These are phyloP conservation scores for Chiua virens DNA, from an alignment of 768 basidiomycete genomes.

Conservation along the genomic window DNA sequence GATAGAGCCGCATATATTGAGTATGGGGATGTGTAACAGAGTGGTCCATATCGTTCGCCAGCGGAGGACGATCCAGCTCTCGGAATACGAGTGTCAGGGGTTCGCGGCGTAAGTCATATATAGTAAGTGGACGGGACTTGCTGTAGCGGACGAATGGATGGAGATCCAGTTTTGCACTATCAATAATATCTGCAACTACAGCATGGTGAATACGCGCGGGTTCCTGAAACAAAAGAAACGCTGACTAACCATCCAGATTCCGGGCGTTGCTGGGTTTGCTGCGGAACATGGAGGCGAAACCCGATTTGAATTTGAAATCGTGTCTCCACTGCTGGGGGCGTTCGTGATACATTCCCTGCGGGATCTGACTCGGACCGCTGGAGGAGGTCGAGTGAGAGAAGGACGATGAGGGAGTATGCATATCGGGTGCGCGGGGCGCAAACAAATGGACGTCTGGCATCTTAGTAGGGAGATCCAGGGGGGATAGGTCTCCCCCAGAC, in stretches of 20 bases:
- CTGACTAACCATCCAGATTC: slow-evolving; percentile 19
- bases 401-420: slow-evolving; percentile 29
- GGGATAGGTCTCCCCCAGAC: slow-evolving; percentile 19
- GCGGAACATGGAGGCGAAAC: slow-evolving; percentile 31
- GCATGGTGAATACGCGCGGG: background rate
- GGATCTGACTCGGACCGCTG: slow-evolving; percentile 6
- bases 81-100: slow-evolving; percentile 44
- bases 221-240: background rate
- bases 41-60: slow-evolving; percentile 52
- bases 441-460: slow-evolving; percentile 21
- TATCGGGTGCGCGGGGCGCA: slow-evolving; percentile 12
- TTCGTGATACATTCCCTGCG: slow-evolving; percentile 15
- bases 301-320: slow-evolving; percentile 34
- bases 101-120: slow-evolving; percentile 50
- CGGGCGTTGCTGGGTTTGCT: slow-evolving; percentile 13
- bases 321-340: slow-evolving; percentile 30
- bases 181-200: slow-evolving; percentile 15
- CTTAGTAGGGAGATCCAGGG: slow-evolving; percentile 14
- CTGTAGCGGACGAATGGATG: slow-evolving; percentile 25
- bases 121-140: slow-evolving; percentile 36
- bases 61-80: slow-evolving; percentile 42
- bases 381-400: slow-evolving; percentile 17
- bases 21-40: slow-evolving; percentile 54
- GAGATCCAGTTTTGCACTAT: slow-evolving; percentile 28
- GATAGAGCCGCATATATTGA: slow-evolving; percentile 53